These are phyloP conservation scores for Brassica juncea DNA, from an alignment of 345 rosid species.

Conservation along the genomic window DNA sequence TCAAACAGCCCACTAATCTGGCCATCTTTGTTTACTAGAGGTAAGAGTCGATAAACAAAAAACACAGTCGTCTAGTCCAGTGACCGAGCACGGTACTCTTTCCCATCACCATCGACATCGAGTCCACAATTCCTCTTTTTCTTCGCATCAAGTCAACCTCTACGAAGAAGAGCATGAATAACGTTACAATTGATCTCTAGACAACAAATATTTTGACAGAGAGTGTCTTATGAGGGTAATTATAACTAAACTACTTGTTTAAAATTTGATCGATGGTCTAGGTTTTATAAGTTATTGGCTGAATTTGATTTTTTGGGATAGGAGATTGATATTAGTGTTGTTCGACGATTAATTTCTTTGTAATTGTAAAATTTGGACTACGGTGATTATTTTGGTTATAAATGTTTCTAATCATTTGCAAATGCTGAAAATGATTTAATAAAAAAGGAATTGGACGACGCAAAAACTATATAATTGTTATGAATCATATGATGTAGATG, in stretches of 20 bases:
- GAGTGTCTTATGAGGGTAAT: not conserved
- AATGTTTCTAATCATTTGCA: too few relatives aligned
- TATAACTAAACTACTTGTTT: not conserved
- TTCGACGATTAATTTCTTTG: too few relatives aligned
- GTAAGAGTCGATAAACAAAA: conserved; percentile 48
- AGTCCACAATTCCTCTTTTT: conserved; percentile 39
- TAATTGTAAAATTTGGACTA: too few relatives aligned
- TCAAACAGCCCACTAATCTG: too few relatives aligned
- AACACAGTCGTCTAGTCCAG: conserved; percentile 41
- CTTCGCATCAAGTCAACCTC: conserved; percentile 42
- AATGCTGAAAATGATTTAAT: too few relatives aligned
- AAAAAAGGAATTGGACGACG: not conserved
- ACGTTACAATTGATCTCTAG: conserved; percentile 21
- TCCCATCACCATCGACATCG: not conserved
- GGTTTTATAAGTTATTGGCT: not conserved
- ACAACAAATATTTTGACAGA: not conserved
- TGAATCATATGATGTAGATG: too few relatives aligned
- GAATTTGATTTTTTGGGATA: too few relatives aligned
- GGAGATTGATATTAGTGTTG: too few relatives aligned
- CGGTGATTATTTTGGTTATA: too few relatives aligned
- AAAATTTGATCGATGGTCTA: not conserved
- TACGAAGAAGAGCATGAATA: conserved; percentile 40
- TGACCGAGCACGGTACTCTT: conserved; percentile 50
- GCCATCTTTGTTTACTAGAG: conserved; percentile 33
- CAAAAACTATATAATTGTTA: too few relatives aligned